phyloP scores from a whole-genome alignment of 2,329 filamentous ascomycete species.

The Hirsutella rhossiliensis region DNA sequence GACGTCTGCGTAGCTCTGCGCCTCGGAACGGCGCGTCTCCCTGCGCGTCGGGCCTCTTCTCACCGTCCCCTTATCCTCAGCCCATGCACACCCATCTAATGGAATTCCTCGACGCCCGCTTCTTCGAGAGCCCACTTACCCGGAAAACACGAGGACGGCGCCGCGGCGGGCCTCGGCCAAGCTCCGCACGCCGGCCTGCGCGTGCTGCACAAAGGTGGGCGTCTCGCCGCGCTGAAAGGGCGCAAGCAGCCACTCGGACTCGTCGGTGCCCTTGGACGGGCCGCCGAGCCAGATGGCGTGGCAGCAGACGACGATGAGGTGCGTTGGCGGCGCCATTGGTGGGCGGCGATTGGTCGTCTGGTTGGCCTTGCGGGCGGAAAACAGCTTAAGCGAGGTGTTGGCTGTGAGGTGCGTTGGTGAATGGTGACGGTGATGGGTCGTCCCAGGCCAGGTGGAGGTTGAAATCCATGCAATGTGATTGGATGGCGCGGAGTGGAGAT shows the following conservation, averaged over 20 bases:
- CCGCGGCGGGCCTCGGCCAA: conserved; percentile 30
- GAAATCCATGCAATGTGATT: too few relatives aligned
- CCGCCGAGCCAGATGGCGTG: conserved; percentile 67
- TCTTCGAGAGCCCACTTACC: conserved; percentile 29
- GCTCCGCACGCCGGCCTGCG: conserved; percentile 48
- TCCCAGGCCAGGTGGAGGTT: too few relatives aligned
- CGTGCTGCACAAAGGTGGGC: conserved; percentile 66
- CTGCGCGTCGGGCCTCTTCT: conserved; percentile 45
- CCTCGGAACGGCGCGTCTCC: conserved; percentile 46
- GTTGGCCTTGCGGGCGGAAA: background rate
- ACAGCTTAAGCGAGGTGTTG: background rate
- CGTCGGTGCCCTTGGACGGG: conserved; percentile 34
- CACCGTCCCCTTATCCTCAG: too few relatives aligned
- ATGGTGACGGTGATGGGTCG: too few relatives aligned
- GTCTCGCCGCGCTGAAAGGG: conserved; percentile 69
- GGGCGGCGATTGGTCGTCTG: too few relatives aligned
- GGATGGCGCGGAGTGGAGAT: too few relatives aligned
- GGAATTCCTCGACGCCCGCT: background rate
- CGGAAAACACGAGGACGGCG: conserved; percentile 58
- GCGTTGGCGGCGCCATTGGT: conserved; percentile 9
- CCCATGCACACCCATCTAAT: too few relatives aligned
- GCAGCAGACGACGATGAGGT: conserved; percentile 72
- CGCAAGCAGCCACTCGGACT: conserved; percentile 61
- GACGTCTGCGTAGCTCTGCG: conserved; percentile 47
- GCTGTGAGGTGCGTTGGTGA: background rate